A percentile compares a stretch with the other conserved stretches of the same genome.
Evolutionary conservation across 148 eudicot genomes (phyloP).

Genomic region (Diospyros kaki): DNA sequence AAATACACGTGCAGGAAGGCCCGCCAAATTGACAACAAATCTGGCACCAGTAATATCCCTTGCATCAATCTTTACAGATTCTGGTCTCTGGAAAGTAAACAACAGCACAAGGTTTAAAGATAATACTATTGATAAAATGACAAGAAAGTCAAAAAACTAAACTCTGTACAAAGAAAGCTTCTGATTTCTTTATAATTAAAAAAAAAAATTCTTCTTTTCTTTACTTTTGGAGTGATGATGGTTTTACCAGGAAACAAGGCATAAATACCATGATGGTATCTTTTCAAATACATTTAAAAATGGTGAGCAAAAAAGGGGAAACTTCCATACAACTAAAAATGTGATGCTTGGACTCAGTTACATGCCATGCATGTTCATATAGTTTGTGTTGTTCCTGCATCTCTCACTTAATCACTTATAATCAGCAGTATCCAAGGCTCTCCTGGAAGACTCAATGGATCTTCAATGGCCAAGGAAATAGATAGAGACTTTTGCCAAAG

Average conservation of each 20-base stretch:
- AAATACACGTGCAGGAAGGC: slow-evolving; percentile 82
- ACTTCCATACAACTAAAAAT: background rate
- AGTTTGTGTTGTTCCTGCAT: background rate
- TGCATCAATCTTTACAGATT: slow-evolving; percentile 81
- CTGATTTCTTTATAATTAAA: background rate
- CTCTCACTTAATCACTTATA: background rate
- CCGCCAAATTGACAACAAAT: slow-evolving; percentile 61
- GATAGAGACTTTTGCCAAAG: background rate
- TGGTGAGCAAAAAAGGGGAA: background rate
- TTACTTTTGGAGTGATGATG: background rate
- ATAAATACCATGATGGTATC: background rate
- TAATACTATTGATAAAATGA: background rate
- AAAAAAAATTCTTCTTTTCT: too few relatives aligned
- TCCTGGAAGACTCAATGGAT: background rate
- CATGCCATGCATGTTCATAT: background rate
- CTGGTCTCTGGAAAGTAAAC: slow-evolving; percentile 74
- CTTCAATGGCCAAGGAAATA: background rate
- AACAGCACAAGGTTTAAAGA: slow-evolving; percentile 9
- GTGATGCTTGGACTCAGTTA: background rate
- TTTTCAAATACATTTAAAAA: background rate
- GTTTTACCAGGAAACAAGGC: background rate
- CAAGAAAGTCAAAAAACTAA: background rate
- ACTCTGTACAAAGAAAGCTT: background rate
- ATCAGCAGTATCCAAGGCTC: background rate
- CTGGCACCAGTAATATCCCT: slow-evolving; percentile 74